These are phyloP conservation scores for Fusarium brevicatenulatum DNA, from an alignment of 2,329 filamentous ascomycete genomes.

Conservation along the genomic window DNA sequence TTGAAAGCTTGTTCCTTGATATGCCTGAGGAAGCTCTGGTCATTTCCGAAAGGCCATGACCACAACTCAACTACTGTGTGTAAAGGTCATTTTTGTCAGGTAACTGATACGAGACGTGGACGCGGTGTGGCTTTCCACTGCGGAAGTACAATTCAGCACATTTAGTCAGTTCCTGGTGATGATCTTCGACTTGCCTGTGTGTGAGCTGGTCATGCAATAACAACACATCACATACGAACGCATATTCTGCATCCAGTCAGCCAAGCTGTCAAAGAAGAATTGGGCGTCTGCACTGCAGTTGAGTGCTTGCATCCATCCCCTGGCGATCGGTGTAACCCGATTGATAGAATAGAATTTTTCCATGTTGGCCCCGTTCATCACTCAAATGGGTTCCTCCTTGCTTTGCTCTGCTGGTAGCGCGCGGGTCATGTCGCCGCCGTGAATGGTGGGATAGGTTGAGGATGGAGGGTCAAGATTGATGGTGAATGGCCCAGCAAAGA, in stretches of 20 bases:
- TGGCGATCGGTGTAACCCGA: conserved; percentile 29
- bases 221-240: conserved; percentile 35
- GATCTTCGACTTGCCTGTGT: not conserved
- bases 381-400: not conserved
- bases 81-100: not conserved
- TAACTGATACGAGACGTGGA: conserved; percentile 4
- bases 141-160: not conserved
- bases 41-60: conserved; percentile 28
- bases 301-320: conserved; percentile 39
- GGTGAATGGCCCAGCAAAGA: conserved; percentile 26
- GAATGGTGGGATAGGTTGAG: conserved; percentile 26
- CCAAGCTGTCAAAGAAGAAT: conserved; percentile 32
- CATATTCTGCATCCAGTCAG: conserved; percentile 27
- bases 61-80: conserved; percentile 7
- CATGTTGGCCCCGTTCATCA: conserved; percentile 4
- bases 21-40: conserved; percentile 24
- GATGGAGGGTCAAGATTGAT: conserved; percentile 29
- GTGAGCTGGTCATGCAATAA: conserved; percentile 32
- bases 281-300: conserved; percentile 23
- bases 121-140: not conserved
- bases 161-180: not conserved
- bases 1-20: not conserved
- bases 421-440: conserved; percentile 30
- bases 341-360: conserved; percentile 22
- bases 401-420: conserved; percentile 31